These are phyloP conservation scores for Thielaviopsis populi DNA, from an alignment of 2,329 filamentous ascomycete genomes.

Conservation along the genomic window DNA sequence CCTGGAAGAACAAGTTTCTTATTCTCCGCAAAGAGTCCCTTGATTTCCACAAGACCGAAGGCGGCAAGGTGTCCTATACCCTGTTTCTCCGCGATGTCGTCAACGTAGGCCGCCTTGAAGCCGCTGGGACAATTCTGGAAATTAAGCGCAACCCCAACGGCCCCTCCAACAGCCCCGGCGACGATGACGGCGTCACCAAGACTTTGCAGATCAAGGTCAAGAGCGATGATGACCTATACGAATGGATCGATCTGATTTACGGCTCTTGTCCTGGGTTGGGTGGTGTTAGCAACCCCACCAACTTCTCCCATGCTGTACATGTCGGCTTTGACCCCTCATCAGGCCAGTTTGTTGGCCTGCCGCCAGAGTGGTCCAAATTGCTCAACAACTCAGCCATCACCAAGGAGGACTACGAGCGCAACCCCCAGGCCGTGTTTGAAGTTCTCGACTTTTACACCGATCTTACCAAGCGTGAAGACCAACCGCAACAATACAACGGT, in stretches of 20 bases:
- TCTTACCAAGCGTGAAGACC: conserved; percentile 59
- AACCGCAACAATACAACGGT: conserved; percentile 45
- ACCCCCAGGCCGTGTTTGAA: conserved; percentile 73
- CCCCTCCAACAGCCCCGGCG: conserved; percentile 54
- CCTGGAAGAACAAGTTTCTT: conserved; percentile 82
- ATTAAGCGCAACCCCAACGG: conserved; percentile 64
- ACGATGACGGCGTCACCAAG: conserved; percentile 66
- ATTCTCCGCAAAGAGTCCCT: conserved; percentile 85
- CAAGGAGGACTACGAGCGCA: conserved; percentile 96
- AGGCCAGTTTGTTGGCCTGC: conserved; percentile 85
- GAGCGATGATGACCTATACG: conserved; percentile 90
- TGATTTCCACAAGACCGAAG: conserved; percentile 87
- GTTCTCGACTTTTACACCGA: conserved; percentile 77
- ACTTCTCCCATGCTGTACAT: conserved; percentile 93
- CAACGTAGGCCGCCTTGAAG: conserved; percentile 80
- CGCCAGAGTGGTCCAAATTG: conserved; percentile 92
- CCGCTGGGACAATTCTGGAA: conserved; percentile 84
- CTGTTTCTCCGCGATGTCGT: conserved; percentile 77
- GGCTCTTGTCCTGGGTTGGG: conserved; percentile 94
- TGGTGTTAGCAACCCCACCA: conserved; percentile 94
- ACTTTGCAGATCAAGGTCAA: conserved; percentile 88
- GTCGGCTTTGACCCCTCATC: conserved; percentile 94
- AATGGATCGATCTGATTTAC: conserved; percentile 98
- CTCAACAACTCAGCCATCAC: conserved; percentile 93
- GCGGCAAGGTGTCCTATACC: conserved; percentile 72